Evolutionary conservation across 805 yeast species (phyloP).

Genomic region (Scheffersomyces spartinae): DNA sequence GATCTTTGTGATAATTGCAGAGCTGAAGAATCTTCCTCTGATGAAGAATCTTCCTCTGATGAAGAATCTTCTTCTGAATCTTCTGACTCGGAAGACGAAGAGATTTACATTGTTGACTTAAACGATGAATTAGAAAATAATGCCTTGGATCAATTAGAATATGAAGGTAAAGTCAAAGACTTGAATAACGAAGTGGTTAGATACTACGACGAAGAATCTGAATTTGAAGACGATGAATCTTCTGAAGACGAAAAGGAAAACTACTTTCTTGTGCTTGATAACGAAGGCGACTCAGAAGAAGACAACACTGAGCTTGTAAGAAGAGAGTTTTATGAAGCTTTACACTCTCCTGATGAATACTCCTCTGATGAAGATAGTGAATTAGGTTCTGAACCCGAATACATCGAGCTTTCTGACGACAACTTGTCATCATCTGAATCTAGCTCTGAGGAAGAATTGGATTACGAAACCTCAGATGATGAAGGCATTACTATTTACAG

Average conservation of each 20-base stretch:
- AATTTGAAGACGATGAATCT: constrained; percentile 11
- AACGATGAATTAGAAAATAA: constrained; percentile 27
- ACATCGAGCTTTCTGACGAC: constrained; percentile 11
- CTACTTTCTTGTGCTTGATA: too few relatives aligned
- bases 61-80: constrained; percentile 7
- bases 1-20: constrained; percentile 1
- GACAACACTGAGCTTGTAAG: too few relatives aligned
- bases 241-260: too few relatives aligned
- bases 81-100: constrained; percentile 16
- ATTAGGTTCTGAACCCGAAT: constrained; percentile 4
- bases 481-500: constrained; percentile 33
- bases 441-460: constrained; percentile 11
- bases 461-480: constrained; percentile 18
- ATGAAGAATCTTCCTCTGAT: constrained; percentile 4
- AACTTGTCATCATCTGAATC: too few relatives aligned
- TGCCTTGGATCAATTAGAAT: constrained; percentile 16
- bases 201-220: constrained; percentile 11
- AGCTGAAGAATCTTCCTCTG: constrained; percentile 2
- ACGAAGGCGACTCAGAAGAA: too few relatives aligned
- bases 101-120: constrained; percentile 21
- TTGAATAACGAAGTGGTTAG: constrained; percentile 20
- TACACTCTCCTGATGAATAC: constrained; percentile 15
- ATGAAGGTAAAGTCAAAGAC: too few relatives aligned
- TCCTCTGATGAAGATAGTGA: constrained; percentile 12
- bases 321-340: too few relatives aligned